These are phyloP conservation scores for Dryadomyces quercivorus DNA, from an alignment of 2,329 filamentous ascomycete species.

Conservation along the genomic window DNA sequence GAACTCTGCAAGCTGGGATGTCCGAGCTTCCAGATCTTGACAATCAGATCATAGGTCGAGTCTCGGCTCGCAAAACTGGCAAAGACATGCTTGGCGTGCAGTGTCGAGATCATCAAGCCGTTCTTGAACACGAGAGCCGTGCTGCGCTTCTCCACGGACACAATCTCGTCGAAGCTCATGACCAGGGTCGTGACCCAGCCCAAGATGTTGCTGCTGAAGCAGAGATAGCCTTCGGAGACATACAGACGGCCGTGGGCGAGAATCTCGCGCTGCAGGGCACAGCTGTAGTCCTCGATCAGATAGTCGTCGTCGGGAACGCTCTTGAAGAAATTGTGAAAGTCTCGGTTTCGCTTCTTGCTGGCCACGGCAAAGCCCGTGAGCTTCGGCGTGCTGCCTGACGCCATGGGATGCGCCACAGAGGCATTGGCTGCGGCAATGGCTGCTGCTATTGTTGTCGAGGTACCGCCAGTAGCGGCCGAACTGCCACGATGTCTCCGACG, in stretches of 20 bases:
- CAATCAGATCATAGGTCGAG: slow-evolving; percentile 90
- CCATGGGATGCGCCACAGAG: slow-evolving; percentile 53
- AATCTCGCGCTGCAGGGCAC: slow-evolving; percentile 89
- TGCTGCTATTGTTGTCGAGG: slow-evolving; percentile 55
- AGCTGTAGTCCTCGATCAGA: slow-evolving; percentile 96
- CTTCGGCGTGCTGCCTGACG: slow-evolving; percentile 51
- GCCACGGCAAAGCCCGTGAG: slow-evolving; percentile 93
- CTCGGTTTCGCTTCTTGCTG: slow-evolving; percentile 88
- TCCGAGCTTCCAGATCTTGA: slow-evolving; percentile 96
- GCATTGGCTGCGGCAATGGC: slow-evolving; percentile 59
- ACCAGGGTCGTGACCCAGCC: slow-evolving; percentile 97
- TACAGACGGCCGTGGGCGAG: slow-evolving; percentile 88
- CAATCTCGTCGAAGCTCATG: slow-evolving; percentile 96
- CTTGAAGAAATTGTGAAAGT: slow-evolving; percentile 88
- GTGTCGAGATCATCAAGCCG: slow-evolving; percentile 88
- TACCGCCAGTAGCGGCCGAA: slow-evolving; percentile 52
- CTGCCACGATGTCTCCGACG: slow-evolving; percentile 67
- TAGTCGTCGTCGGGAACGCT: slow-evolving; percentile 98
- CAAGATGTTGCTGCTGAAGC: slow-evolving; percentile 97
- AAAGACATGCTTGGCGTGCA: slow-evolving; percentile 92
- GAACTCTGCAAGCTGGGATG: slow-evolving; percentile 88
- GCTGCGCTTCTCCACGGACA: slow-evolving; percentile 92
- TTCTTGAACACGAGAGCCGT: slow-evolving; percentile 95
- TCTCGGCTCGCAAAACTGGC: slow-evolving; percentile 90
- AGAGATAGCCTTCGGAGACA: slow-evolving; percentile 92